Percentiles rank a stretch among this genome's conserved stretches.
phyloP scores from a whole-genome alignment of 345 rosid species.

The Rhizophora apiculata region DNA sequence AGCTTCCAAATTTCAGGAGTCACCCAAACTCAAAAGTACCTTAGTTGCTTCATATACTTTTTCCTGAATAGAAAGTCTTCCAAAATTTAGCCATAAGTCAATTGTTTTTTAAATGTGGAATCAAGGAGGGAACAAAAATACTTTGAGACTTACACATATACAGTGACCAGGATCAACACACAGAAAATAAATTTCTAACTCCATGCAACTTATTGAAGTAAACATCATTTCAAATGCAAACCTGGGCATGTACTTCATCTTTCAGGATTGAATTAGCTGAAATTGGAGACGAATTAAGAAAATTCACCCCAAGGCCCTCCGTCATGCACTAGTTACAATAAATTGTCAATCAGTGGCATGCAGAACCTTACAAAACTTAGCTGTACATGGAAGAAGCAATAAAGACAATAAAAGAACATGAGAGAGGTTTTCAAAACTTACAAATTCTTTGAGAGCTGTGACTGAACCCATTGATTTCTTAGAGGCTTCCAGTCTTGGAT shows the following conservation, averaged over 20 bases:
- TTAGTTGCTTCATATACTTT: not conserved
- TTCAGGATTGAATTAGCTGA: constrained; percentile 53
- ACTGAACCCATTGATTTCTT: constrained; percentile 57
- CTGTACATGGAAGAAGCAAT: not conserved
- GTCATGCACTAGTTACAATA: constrained; percentile 58
- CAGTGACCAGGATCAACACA: not conserved
- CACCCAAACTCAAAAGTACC: not conserved
- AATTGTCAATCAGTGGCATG: constrained; percentile 10
- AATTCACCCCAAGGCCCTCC: constrained; percentile 72
- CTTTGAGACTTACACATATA: not conserved
- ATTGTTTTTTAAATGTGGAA: not conserved
- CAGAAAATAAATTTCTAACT: not conserved
- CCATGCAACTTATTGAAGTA: not conserved
- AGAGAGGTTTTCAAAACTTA: constrained; percentile 33
- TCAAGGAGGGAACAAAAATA: not conserved
- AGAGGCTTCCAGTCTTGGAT: constrained; percentile 68
- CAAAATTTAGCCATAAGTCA: constrained; percentile 3
- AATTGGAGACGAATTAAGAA: constrained; percentile 54
- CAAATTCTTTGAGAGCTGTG: constrained; percentile 82
- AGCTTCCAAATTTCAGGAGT: not conserved
- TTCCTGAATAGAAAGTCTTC: not conserved
- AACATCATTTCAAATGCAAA: constrained; percentile 22
- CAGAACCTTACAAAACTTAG: constrained; percentile 8
- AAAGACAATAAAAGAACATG: not conserved
- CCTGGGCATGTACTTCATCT: constrained; percentile 87